phyloP scores from a whole-genome alignment of 2,329 filamentous ascomycete species.

The Allantophomopsis cytisporea region DNA sequence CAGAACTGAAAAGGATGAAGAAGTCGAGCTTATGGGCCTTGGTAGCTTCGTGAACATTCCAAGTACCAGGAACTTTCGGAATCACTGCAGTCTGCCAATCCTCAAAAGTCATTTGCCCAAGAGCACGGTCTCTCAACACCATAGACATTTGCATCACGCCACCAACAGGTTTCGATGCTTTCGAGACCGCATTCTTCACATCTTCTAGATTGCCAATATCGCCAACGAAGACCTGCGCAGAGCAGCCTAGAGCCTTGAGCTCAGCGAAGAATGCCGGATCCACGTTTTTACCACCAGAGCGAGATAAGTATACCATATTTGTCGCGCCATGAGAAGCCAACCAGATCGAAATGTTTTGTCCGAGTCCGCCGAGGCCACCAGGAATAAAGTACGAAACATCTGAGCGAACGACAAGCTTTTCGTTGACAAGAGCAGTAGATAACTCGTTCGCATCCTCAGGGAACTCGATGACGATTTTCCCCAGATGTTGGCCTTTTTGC shows the following conservation, averaged over 20 bases:
- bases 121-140: conserved; percentile 15
- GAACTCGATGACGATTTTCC: conserved; percentile 5
- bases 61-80: conserved; percentile 1
- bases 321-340: conserved; percentile 21
- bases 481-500: conserved; percentile 5
- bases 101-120: conserved; percentile 27
- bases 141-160: conserved; percentile 19
- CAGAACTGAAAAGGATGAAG: conserved; percentile 24
- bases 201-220: conserved; percentile 5
- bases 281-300: conserved; percentile 8
- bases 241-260: conserved; percentile 5
- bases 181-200: conserved; percentile 4
- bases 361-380: conserved; percentile 10
- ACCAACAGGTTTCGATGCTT: conserved; percentile 2
- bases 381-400: too few relatives aligned
- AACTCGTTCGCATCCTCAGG: background rate
- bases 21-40: conserved; percentile 14
- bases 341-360: conserved; percentile 16
- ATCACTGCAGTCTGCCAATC: conserved; percentile 29
- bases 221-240: conserved; percentile 5
- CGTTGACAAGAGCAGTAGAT: too few relatives aligned
- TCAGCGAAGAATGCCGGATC: conserved; percentile 6
- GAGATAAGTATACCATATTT: conserved; percentile 21
- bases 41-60: conserved; percentile 1
- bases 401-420: too few relatives aligned